Evolutionary conservation across 768 basidiomycete genomes (phyloP), one percentile per base, ranked within the genome.

Genomic region (Termitomyces sp.): DNA sequence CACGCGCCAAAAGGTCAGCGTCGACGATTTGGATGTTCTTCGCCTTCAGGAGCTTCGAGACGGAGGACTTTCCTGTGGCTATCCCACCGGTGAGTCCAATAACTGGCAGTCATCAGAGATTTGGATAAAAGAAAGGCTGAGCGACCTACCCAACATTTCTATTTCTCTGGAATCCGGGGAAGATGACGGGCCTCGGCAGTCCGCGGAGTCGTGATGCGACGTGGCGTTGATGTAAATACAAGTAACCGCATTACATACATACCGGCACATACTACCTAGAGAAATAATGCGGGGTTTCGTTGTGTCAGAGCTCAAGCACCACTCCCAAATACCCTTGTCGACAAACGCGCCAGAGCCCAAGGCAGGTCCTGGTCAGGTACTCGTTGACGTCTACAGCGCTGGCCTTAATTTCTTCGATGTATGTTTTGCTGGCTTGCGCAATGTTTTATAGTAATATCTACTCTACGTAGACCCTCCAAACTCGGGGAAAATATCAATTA

Each of bases 1-100:
- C 74, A 39, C 95, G 88, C 3, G 95, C 93, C 50, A 98, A 80
- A 16, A 91, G 61, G 77, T 98, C 96, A 2, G 96, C 95, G 68
- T 99, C 97, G 64, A 98, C 82, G 64, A 98, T 76, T n/a, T 93
- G 91, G 32, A 98, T 74, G 32, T 74, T 59, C 63, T 86, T 86
- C 0, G 79, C 75, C 52, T 81, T 80, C 36, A 98, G 78, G 42
- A 95, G 77, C 7, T 74, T 72, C 0, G 95, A 92, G 12, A 95
- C 97, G 13, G 94, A 91, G 0, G 95, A 97, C 75, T 99, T 99
- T 53, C 96, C 95, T 7, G 94, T 95, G 22, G 95, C 93, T 57
- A 99, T 98, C 2, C 95, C 93, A 8, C 97, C 97, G 30, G 96
- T 98, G 22, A 99, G 83, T 40, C 97, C 96, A 60, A 97, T 83